Conservation (phyloP, 768 basidiomycete genomes). For the Scleroderma citrinum region DNA sequence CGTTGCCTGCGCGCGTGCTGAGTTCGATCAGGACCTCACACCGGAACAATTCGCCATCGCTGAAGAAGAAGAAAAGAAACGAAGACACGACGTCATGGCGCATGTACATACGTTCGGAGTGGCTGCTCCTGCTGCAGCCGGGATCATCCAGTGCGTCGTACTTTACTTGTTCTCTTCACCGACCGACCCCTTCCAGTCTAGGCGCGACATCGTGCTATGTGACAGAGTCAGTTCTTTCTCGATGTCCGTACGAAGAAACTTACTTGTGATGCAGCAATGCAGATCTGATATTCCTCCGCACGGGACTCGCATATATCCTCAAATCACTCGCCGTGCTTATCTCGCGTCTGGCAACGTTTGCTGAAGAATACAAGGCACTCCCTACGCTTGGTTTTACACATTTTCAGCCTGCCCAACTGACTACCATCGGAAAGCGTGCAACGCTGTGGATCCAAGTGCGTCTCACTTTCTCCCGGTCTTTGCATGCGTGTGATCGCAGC, state of each 20-base stretch:
- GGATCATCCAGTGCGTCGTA: conserved; percentile 81
- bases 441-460: conserved; percentile 92
- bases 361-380: conserved; percentile 76
- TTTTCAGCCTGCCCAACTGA: conserved; percentile 97
- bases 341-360: conserved; percentile 80
- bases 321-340: conserved; percentile 88
- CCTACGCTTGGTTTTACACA: conserved; percentile 98
- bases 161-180: conserved; percentile 6
- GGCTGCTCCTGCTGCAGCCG: conserved; percentile 90
- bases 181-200: conserved; percentile 42
- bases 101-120: conserved; percentile 97
- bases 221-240: conserved; percentile 67
- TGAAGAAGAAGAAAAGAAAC: conserved; percentile 92
- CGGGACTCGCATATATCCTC: conserved; percentile 78
- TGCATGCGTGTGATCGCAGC: not conserved
- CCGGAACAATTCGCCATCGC: conserved; percentile 88
- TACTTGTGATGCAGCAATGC: conserved; percentile 64
- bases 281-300: conserved; percentile 93
- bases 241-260: conserved; percentile 6
- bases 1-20: not conserved
- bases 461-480: not conserved
- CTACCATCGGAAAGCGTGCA: conserved; percentile 95
- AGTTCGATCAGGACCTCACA: conserved; percentile 57
- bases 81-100: conserved; percentile 99
- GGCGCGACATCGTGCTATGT: conserved; percentile 99